phyloP scores from a whole-genome alignment of 108 stramenopile species.

The Mediolabrus comicus region DNA sequence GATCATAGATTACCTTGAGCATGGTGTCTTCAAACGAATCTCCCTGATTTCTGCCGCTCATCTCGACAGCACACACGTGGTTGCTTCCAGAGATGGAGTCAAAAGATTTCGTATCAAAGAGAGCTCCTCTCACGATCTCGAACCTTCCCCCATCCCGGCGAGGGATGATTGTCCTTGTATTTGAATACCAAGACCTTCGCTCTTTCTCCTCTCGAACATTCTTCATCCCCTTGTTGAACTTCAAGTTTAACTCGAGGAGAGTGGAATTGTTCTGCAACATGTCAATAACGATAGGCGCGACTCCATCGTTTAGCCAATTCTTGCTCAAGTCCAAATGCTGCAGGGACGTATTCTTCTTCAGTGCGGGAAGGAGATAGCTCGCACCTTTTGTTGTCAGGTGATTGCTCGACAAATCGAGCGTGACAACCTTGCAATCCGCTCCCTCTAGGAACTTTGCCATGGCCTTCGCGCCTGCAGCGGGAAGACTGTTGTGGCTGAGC shows the following conservation, averaged over 20 bases:
- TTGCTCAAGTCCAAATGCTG: background rate
- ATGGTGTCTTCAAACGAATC: background rate
- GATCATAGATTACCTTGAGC: background rate
- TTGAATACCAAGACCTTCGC: background rate
- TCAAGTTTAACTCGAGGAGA: background rate
- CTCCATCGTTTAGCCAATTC: background rate
- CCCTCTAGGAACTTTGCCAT: background rate
- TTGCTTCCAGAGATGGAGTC: background rate
- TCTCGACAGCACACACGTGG: background rate
- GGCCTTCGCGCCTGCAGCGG: background rate
- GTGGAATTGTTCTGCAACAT: constrained; percentile 5
- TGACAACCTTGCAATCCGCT: background rate
- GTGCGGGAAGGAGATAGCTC: background rate
- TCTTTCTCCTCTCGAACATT: background rate
- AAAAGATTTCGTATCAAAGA: background rate
- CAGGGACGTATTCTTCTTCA: background rate
- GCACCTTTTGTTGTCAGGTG: constrained; percentile 1
- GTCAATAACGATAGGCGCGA: background rate
- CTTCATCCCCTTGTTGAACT: background rate
- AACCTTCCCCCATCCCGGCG: background rate
- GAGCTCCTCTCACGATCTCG: constrained; percentile 3
- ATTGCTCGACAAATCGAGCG: constrained; percentile 1
- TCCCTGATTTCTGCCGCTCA: background rate
- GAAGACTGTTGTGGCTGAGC: background rate
- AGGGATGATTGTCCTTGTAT: background rate